These are phyloP conservation scores for Geum urbanum DNA, from an alignment of 306 rosid genomes.

Conservation along the genomic window DNA sequence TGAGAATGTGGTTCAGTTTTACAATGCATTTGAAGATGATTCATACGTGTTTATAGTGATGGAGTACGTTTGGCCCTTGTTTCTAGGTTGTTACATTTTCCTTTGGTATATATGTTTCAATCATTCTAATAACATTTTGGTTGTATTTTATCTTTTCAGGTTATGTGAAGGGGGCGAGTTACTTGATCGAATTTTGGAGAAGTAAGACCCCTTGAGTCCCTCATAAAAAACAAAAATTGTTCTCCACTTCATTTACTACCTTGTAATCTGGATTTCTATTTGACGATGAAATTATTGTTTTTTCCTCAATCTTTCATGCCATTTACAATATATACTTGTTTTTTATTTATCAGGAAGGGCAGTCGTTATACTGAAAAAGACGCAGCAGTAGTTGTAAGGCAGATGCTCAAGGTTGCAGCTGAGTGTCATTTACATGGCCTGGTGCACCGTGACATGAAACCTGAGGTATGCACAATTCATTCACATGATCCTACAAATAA, in stretches of 20 bases:
- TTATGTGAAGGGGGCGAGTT: slow-evolving; percentile 98
- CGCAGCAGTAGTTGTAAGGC: slow-evolving; percentile 92
- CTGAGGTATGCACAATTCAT: slow-evolving; percentile 57
- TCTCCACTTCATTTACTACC: slow-evolving; percentile 14
- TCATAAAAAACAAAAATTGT: slow-evolving; percentile 8
- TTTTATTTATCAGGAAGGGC: slow-evolving; percentile 70
- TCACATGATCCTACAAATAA: slow-evolving; percentile 1
- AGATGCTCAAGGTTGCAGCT: slow-evolving; percentile 99
- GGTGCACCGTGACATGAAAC: slow-evolving; percentile 99
- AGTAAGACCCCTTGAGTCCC: slow-evolving; percentile 52
- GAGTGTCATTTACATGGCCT: slow-evolving; percentile 97
- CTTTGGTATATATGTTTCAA: background rate
- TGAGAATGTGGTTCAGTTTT: slow-evolving; percentile 89
- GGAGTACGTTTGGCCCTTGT: slow-evolving; percentile 67
- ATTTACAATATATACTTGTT: slow-evolving; percentile 22
- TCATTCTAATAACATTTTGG: slow-evolving; percentile 10
- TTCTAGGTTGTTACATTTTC: slow-evolving; percentile 13
- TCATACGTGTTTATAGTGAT: slow-evolving; percentile 92
- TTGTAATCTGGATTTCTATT: slow-evolving; percentile 8
- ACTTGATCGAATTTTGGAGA: slow-evolving; percentile 88
- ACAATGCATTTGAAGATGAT: slow-evolving; percentile 84
- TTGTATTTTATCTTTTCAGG: slow-evolving; percentile 35
- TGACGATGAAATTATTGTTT: slow-evolving; percentile 12
- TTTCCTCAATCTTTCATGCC: slow-evolving; percentile 10
- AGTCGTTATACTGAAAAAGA: slow-evolving; percentile 94